Base-by-base conservation (phyloP, 306 rosid genomes). In the Lagenaria siceraria region DNA sequence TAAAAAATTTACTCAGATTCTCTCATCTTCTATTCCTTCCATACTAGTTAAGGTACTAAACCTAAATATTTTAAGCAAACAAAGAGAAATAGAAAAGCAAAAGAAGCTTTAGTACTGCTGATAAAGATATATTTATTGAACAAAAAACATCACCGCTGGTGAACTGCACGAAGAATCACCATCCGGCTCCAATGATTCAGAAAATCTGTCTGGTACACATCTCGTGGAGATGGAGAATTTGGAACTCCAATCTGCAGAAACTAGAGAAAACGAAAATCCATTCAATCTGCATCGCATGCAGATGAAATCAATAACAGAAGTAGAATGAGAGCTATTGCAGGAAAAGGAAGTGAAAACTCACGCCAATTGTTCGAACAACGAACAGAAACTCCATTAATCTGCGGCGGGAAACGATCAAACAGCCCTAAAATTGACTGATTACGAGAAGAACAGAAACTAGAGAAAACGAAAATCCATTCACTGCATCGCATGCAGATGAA, bases 161-260 rank as follows among this genome's bases (percentile, higher is more conserved):
- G 81, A 60, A 25, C 55, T 66, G 38, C 86, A 43, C 0, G 77
- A 79, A 80, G 65, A 74, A 64, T 69, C 77, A 77, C 71, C 83
- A 77, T 85, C 94, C 36, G 85, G 76, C 74, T 29, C 76, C 14
- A 82, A 6, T 29, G 85, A 83, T 79, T 33, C 81, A 4, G 88
- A 81, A 46, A 46, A 55, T 18, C 81, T 48, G 0, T 52, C 36
- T 4, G 88, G 40, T 11, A 83, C 79, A 33, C 90, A 84, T 79
- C 75, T 84, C 1, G 75, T 51, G 31, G 63, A 31, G n/a, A 79
- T 73, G 38, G 82, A 65, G 76, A 80, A n/a, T 31, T 66, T 66
- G 58, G 66, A 53, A 21, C 48, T 77, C 80, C 83, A 43, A 65
- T 75, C 83, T 63, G 77, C 22, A 64, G 21, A 52, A 33, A 42